Base-by-base conservation (phyloP, 768 basidiomycete genomes). In the Collybiopsis luxurians region DNA sequence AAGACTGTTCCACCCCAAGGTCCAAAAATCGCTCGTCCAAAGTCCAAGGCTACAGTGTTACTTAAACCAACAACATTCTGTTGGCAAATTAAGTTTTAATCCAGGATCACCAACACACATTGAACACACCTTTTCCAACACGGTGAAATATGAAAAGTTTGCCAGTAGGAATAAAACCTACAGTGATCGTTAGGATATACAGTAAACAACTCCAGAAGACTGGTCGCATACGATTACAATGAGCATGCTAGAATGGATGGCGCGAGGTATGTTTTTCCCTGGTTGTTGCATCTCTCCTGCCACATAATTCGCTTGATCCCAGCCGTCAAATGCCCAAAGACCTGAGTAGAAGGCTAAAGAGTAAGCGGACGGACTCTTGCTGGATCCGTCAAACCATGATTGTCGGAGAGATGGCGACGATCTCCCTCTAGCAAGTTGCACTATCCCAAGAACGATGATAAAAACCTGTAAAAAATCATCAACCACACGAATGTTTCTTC, bases 281-380 rank as follows among this genome's bases (percentile, higher is more conserved):
- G 92, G 86, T 58, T 88, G 82, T 53, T 78, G 74, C 74, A 98
- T 90, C 70, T 94, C 94, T 27, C 91, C 95, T 13, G 89, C 91
- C 15, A 98, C 91, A 60, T 89, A 96, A 67, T 93, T 95, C 27
- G 83, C 87, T 71, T 91, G 89, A 65, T 95, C 95, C 95, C 95
- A 99, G 0, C 96, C 96, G 69, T 95, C 95, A 61, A 92, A 95
- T 1, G 95, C 95, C 92, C 90, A 98, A 3, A 98, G 74, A 2
- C 94, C 92, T 11, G 94, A 96, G 70, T 97, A 99, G 5, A 98
- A 75, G 0, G 95, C 96, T n/a, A 98, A 76, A 5, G 95, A 92
- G 73, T 93, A 98, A 2, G 85, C 78, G 1, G 92, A 90, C 0
- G 93, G 90, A 59, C 90, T 90, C 17, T 72, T 79, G 55, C 87